phyloP scores from a whole-genome alignment of 2,329 filamentous ascomycete species.

The Triangularia setosa region DNA sequence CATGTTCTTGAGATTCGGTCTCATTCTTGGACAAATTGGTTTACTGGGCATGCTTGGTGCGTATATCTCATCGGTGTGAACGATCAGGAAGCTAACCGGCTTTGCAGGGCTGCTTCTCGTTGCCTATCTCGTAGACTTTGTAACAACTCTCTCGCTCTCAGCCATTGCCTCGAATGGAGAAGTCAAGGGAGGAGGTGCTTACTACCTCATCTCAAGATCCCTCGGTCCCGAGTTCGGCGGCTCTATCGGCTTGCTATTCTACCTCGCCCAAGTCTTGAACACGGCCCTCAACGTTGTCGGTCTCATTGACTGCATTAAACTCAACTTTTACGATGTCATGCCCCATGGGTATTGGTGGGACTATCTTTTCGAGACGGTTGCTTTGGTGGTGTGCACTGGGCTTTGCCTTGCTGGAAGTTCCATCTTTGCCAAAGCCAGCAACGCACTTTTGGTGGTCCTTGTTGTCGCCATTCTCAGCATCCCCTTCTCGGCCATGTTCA shows the following conservation, averaged over 20 bases:
- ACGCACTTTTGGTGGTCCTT: constrained; percentile 67
- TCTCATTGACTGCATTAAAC: constrained; percentile 74
- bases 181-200: constrained; percentile 81
- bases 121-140: constrained; percentile 77
- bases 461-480: constrained; percentile 75
- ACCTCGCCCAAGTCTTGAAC: constrained; percentile 84
- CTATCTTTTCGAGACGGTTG: constrained; percentile 70
- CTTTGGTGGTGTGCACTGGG: constrained; percentile 66
- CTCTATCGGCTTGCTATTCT: constrained; percentile 83
- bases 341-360: constrained; percentile 71
- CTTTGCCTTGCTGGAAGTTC: constrained; percentile 77
- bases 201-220: constrained; percentile 83
- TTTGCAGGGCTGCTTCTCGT: constrained; percentile 63
- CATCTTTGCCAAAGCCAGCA: constrained; percentile 76
- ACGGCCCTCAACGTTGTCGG: constrained; percentile 85
- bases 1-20: constrained; percentile 87
- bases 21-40: constrained; percentile 76
- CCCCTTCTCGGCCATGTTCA: constrained; percentile 69
- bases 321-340: constrained; percentile 67
- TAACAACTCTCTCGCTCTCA: constrained; percentile 81
- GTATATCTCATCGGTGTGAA: neutral
- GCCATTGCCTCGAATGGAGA: constrained; percentile 89
- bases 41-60: constrained; percentile 73
- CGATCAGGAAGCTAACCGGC: neutral
- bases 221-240: constrained; percentile 86